These are phyloP conservation scores for Schizosaccharomyces octosporus DNA, from an alignment of 805 yeast species.

Conservation along the genomic window DNA sequence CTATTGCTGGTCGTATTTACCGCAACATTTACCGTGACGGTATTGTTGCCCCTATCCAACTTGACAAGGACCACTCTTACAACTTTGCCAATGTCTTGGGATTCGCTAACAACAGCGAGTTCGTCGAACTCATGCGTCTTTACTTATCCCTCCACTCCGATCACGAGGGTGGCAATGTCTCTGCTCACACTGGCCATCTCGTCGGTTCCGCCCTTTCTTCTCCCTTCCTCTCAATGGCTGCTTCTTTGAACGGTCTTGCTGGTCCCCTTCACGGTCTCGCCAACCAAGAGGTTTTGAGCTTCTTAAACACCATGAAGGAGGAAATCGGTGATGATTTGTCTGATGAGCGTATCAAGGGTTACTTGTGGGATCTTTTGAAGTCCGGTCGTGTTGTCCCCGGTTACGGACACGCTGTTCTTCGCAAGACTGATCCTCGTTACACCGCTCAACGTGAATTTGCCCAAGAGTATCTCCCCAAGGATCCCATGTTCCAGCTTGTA, in stretches of 20 bases:
- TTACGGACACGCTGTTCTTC: constrained; percentile 67
- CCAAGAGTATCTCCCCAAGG: constrained; percentile 21
- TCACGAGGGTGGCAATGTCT: constrained; percentile 68
- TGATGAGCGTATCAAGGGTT: constrained; percentile 31
- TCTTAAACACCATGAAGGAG: constrained; percentile 35
- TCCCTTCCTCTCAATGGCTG: constrained; percentile 49
- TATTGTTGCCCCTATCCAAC: constrained; percentile 24
- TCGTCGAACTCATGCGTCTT: constrained; percentile 45
- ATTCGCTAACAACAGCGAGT: constrained; percentile 22
- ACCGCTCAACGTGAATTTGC: constrained; percentile 52
- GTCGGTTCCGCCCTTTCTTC: constrained; percentile 64
- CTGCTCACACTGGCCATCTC: constrained; percentile 59
- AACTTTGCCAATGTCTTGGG: constrained; percentile 46
- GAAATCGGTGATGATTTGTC: constrained; percentile 15
- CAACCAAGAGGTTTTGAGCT: constrained; percentile 62
- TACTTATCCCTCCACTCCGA: constrained; percentile 57
- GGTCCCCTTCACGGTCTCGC: constrained; percentile 76
- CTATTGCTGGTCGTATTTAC: constrained; percentile 61
- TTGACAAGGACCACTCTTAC: constrained; percentile 33
- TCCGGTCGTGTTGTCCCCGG: constrained; percentile 67
- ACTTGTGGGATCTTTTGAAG: constrained; percentile 48
- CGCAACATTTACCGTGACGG: constrained; percentile 70
- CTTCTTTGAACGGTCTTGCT: constrained; percentile 63
- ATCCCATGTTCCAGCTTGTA: constrained; percentile 42
- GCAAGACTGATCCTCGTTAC: constrained; percentile 65